Conservation (phyloP, 2,329 filamentous ascomycete genomes). For the Neospermospora avenae region DNA sequence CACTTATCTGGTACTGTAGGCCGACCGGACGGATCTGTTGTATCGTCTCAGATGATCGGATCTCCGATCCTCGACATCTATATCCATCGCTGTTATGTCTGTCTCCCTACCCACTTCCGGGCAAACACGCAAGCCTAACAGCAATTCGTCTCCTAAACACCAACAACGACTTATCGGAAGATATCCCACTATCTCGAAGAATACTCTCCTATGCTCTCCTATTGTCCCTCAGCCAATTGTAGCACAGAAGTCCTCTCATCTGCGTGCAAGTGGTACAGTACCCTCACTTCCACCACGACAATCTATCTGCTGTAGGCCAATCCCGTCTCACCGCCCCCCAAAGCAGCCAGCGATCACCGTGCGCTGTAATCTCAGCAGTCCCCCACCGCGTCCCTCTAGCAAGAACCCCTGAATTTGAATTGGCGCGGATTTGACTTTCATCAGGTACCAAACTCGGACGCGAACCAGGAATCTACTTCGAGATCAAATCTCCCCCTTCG, state of each 20-base stretch:
- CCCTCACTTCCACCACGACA: neutral
- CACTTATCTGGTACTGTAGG: neutral
- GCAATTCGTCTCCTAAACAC: neutral
- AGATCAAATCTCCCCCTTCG: neutral
- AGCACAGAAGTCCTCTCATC: neutral
- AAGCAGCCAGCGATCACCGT: slow-evolving; percentile 1
- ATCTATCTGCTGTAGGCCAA: too few relatives aligned
- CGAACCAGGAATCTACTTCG: neutral
- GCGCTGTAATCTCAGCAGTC: neutral
- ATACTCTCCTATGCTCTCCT: neutral
- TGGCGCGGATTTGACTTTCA: slow-evolving; percentile 9
- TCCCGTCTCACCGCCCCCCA: slow-evolving; percentile 5
- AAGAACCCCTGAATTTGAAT: too few relatives aligned
- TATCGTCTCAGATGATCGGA: slow-evolving; percentile 9
- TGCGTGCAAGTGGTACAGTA: neutral
- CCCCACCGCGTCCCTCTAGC: neutral
- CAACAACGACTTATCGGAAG: neutral
- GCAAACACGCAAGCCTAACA: neutral
- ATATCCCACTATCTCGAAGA: too few relatives aligned
- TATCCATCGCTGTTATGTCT: neutral
- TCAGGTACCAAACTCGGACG: slow-evolving; percentile 14
- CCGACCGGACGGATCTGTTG: neutral
- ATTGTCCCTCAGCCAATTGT: slow-evolving; percentile 12
- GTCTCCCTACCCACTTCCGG: neutral
- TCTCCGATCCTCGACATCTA: slow-evolving; percentile 4